Conservation (phyloP, 495 filamentous ascomycete genomes). For the Penicillium canescens region DNA sequence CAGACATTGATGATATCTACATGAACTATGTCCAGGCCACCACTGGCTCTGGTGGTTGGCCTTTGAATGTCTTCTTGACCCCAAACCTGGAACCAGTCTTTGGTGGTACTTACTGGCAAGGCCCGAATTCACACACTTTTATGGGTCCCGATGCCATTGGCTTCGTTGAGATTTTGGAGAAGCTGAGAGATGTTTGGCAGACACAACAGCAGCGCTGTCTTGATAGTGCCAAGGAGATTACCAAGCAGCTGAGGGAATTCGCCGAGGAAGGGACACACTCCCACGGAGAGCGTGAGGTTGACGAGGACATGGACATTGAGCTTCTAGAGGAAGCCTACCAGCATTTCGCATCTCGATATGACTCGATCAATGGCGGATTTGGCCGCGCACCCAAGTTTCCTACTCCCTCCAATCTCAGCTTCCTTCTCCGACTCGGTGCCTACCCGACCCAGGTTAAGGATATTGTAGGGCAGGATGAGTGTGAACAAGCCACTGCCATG, state of each 20-base stretch:
- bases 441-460: conserved; percentile 75
- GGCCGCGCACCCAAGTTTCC: conserved; percentile 80
- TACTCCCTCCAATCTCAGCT: conserved; percentile 80
- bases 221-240: conserved; percentile 78
- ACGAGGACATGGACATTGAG: conserved; percentile 80
- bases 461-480: conserved; percentile 82
- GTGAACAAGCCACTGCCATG: conserved; percentile 75
- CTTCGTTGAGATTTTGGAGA: conserved; percentile 81
- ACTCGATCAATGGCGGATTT: conserved; percentile 78
- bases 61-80: conserved; percentile 93
- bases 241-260: conserved; percentile 78
- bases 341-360: conserved; percentile 77
- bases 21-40: conserved; percentile 98
- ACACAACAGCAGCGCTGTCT: conserved; percentile 80
- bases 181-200: conserved; percentile 78
- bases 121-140: conserved; percentile 58
- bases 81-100: conserved; percentile 92
- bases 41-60: conserved; percentile 92
- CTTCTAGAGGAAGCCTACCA: conserved; percentile 86
- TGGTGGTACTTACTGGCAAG: conserved; percentile 96
- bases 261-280: conserved; percentile 81
- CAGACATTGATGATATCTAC: conserved; percentile 94
- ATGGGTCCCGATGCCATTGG: conserved; percentile 58
- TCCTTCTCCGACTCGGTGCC: conserved; percentile 73
- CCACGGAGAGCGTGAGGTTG: conserved; percentile 51